Evolutionary conservation across 345 rosid species (phyloP).

Genomic region (Arabis hirsuta): DNA sequence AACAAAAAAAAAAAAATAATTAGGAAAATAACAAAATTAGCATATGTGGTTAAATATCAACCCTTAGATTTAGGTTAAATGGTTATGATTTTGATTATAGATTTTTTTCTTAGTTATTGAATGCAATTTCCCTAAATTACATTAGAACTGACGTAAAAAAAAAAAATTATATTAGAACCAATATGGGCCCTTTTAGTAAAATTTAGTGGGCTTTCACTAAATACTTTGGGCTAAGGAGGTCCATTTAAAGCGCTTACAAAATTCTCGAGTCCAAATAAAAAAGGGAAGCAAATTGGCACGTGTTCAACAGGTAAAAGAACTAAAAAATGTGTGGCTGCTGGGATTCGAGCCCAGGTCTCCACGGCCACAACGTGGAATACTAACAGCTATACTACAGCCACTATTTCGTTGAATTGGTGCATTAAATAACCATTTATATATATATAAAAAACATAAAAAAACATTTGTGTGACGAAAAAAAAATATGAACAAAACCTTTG

Average conservation of each 20-base stretch:
- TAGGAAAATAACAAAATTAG: too few relatives aligned
- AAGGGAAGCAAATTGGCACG: neutral
- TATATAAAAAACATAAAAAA: too few relatives aligned
- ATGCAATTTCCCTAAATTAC: too few relatives aligned
- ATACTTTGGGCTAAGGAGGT: too few relatives aligned
- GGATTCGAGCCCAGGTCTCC: slow-evolving; percentile 92
- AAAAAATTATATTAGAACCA: too few relatives aligned
- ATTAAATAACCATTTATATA: rapidly evolving
- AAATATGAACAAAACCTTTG: neutral
- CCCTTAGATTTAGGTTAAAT: too few relatives aligned
- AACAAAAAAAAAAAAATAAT: too few relatives aligned
- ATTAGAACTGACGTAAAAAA: too few relatives aligned
- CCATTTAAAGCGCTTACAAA: neutral
- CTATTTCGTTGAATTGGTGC: neutral
- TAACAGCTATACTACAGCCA: slow-evolving; percentile 86
- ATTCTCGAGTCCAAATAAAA: neutral
- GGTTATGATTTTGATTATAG: too few relatives aligned
- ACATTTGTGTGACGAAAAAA: too few relatives aligned
- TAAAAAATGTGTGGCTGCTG: slow-evolving; percentile 61
- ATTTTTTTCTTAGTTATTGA: too few relatives aligned
- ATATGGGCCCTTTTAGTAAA: neutral
- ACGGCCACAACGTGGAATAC: slow-evolving; percentile 90
- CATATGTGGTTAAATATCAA: neutral
- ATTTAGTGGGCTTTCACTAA: neutral
- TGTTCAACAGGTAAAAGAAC: neutral